Percentiles rank a stretch among this genome's conserved stretches.
Conservation (phyloP, 2,329 filamentous ascomycete species). For the Penicillium freii region DNA sequence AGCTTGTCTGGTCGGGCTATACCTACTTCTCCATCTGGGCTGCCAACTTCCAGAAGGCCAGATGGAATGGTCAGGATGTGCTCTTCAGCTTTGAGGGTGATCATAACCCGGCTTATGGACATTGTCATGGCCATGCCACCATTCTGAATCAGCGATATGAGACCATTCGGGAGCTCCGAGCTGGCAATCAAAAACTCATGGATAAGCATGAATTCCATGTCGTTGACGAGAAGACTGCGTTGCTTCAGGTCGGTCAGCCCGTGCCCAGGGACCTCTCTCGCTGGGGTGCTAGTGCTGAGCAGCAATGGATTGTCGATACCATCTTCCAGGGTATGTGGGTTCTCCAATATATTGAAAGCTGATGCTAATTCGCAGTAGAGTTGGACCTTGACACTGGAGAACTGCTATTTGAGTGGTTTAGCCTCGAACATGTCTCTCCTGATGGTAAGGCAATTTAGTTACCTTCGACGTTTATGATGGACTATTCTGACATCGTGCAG, state of each 20-base stretch:
- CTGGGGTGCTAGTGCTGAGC: slow-evolving; percentile 49
- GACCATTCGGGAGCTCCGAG: slow-evolving; percentile 53
- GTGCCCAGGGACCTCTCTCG: slow-evolving; percentile 46
- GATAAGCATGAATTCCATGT: slow-evolving; percentile 59
- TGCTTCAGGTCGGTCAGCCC: slow-evolving; percentile 56
- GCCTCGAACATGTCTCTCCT: too few species aligned
- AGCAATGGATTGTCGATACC: slow-evolving; percentile 58
- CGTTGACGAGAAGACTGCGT: slow-evolving; percentile 52
- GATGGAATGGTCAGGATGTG: too few species aligned
- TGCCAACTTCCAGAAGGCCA: too few species aligned
- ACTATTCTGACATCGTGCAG: too few species aligned
- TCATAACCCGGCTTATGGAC: too few species aligned
- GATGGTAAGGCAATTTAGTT: too few species aligned
- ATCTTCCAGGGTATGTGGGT: slow-evolving; percentile 52
- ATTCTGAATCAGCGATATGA: slow-evolving; percentile 57
- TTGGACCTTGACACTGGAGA: slow-evolving; percentile 49
- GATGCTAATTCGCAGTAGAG: slow-evolving; percentile 21
- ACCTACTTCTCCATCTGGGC: too few species aligned
- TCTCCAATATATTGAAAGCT: background rate
- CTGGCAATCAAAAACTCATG: slow-evolving; percentile 48
- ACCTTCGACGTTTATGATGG: too few species aligned
- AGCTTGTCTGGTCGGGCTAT: too few species aligned
- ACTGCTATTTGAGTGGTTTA: too few species aligned
- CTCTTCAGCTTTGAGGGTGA: too few species aligned
- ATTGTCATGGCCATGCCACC: slow-evolving; percentile 47